Evolutionary conservation across 2,329 filamentous ascomycete genomes (phyloP).

Genomic region (Botrytis squamosa): DNA sequence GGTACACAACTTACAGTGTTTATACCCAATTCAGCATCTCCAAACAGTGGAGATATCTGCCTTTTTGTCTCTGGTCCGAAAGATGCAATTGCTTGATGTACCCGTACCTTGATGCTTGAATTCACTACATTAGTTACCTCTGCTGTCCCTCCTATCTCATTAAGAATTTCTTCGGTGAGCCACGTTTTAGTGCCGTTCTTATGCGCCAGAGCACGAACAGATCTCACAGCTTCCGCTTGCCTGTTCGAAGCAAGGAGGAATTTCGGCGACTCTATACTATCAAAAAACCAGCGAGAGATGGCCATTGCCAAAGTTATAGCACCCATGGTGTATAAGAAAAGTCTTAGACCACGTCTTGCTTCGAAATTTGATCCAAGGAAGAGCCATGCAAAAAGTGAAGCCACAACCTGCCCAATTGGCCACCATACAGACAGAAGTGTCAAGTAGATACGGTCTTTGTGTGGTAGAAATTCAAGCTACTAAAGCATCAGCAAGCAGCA

Average conservation of each 20-base stretch:
- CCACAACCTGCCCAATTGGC: conserved; percentile 76
- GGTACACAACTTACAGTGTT: conserved; percentile 43
- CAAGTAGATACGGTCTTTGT: conserved; percentile 68
- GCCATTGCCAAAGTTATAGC: conserved; percentile 76
- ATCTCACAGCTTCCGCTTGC: conserved; percentile 75
- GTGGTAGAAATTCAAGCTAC: conserved; percentile 72
- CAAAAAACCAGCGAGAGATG: conserved; percentile 72
- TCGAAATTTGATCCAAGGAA: conserved; percentile 58
- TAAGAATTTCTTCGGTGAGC: conserved; percentile 70
- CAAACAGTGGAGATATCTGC: conserved; percentile 66
- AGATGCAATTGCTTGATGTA: conserved; percentile 52
- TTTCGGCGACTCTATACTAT: conserved; percentile 82
- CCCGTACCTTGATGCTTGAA: conserved; percentile 28
- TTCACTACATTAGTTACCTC: conserved; percentile 18
- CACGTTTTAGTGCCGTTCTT: conserved; percentile 70
- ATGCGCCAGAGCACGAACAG: conserved; percentile 74
- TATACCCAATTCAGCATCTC: conserved; percentile 50
- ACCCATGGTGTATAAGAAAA: conserved; percentile 70
- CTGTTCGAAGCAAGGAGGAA: conserved; percentile 75
- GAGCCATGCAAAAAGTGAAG: conserved; percentile 71
- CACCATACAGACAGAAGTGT: conserved; percentile 85
- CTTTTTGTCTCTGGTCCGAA: conserved; percentile 57
- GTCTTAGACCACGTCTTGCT: conserved; percentile 71
- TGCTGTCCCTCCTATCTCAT: conserved; percentile 50
- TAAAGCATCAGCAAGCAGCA: not conserved